Evolutionary conservation across 306 rosid genomes (phyloP), one percentile per base, ranked within the genome.

Genomic region (Fagus crenata): DNA sequence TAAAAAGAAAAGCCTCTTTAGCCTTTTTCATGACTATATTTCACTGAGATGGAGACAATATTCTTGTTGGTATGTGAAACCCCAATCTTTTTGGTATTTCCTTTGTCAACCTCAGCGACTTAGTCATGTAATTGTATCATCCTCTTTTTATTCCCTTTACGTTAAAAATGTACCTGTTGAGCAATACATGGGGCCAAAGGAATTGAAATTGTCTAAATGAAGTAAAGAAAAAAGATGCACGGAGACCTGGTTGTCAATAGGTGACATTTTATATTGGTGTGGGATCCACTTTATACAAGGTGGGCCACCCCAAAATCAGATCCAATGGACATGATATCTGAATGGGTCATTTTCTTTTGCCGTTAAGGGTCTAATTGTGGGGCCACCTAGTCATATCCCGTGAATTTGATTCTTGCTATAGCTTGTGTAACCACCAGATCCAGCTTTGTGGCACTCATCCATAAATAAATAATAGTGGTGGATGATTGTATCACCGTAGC

Each of bases 51-150:
- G 56, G 49, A 61, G 86, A 83, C 81, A 78, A 78, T 46, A 46
- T 46, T 55, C 53, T 72, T 69, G 77, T 81, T 70, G 73, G 41
- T 42, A 75, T 69, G 64, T 49, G 73, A 69, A 53, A 63, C 8
- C 7, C 71, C 68, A 74, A 56, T n/a, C 63, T 60, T 75, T 70
- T 71, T 71, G 86, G 68, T 71, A 65, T 79, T 83, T 79, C 86
- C 86, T 79, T 77, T 78, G 86, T 83, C 86, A 79, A 75, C 72
- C 40, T 83, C 83, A 75, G 37, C 31, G 43, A 61, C 64, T 9
- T 42, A 31, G 65, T 43, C 36, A 15, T 56, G 22, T 4, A 49
- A 35, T 49, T 51, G 46, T 55, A 81, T 46, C 51, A 28, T 43
- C 56, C 63, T 75, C 55, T 74, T 43, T 54, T 79, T 53, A 53